Evolutionary conservation across 371 early-diverging fungal species (phyloP).

Genomic region (Apophysomyces elegans): DNA sequence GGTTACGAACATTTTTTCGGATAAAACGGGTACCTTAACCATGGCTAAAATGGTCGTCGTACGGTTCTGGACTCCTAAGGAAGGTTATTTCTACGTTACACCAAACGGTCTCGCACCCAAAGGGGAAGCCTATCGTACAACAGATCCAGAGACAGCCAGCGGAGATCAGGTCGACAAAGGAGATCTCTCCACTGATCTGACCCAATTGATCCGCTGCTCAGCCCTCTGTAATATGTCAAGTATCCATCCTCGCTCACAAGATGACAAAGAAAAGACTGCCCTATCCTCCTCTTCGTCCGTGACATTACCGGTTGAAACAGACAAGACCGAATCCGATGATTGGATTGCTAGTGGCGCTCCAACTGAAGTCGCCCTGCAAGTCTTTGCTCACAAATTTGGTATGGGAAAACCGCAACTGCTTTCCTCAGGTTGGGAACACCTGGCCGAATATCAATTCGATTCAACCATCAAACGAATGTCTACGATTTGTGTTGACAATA

Average conservation of each 20-base stretch:
- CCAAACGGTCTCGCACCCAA: conserved; percentile 67
- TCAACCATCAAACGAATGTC: conserved; percentile 85
- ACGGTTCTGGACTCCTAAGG: conserved; percentile 67
- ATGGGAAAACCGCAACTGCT: conserved; percentile 60
- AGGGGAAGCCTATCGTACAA: conserved; percentile 55
- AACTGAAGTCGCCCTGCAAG: conserved; percentile 64
- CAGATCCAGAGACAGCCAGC: background rate
- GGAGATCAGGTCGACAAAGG: conserved; percentile 23
- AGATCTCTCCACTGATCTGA: background rate
- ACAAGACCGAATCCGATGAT: conserved; percentile 11
- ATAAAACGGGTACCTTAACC: conserved; percentile 74
- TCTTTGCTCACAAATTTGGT: conserved; percentile 69
- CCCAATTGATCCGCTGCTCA: conserved; percentile 42
- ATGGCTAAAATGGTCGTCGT: conserved; percentile 44
- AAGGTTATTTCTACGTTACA: conserved; percentile 61
- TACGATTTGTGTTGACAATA: conserved; percentile 32
- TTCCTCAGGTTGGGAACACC: conserved; percentile 56
- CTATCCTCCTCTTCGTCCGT: too few relatives aligned
- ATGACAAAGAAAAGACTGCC: conserved; percentile 43
- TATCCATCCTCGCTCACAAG: conserved; percentile 35
- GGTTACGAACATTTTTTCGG: conserved; percentile 90
- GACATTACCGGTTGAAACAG: conserved; percentile 1
- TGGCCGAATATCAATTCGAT: conserved; percentile 75
- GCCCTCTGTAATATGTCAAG: conserved; percentile 64
- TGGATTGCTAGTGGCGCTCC: conserved; percentile 40